These are phyloP conservation scores for Pinus albicaulis DNA, from an alignment of 75 land plant genomes.

Conservation along the genomic window DNA sequence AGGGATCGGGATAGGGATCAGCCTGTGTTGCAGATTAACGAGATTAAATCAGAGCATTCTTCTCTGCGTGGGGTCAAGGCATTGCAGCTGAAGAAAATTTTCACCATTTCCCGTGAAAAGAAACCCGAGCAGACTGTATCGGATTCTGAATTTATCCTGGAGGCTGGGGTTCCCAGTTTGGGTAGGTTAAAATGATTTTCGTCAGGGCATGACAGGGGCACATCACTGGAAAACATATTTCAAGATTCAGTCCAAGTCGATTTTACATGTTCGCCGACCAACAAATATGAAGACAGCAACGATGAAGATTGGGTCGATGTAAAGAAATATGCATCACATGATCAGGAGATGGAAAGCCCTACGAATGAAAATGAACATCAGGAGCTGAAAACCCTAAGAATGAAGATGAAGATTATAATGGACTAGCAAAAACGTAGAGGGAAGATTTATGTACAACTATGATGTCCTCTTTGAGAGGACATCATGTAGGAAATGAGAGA, in stretches of 20 bases:
- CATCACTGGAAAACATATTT: conserved; percentile 29
- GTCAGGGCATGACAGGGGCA: conserved; percentile 28
- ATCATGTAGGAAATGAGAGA: too few relatives aligned
- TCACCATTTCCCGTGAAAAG: conserved; percentile 1
- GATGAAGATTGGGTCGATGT: too few relatives aligned
- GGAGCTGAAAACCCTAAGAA: too few relatives aligned
- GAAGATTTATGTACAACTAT: too few relatives aligned
- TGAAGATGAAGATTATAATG: too few relatives aligned
- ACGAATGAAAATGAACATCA: too few relatives aligned
- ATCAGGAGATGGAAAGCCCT: too few relatives aligned
- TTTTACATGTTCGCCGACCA: too few relatives aligned
- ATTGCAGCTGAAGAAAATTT: not conserved
- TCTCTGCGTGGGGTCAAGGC: not conserved
- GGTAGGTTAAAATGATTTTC: conserved; percentile 37
- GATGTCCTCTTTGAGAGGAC: too few relatives aligned
- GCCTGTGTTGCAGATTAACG: not conserved
- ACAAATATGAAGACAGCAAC: too few relatives aligned
- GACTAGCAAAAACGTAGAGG: too few relatives aligned
- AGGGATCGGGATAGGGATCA: not conserved
- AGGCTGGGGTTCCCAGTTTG: conserved; percentile 12
- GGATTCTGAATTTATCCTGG: not conserved
- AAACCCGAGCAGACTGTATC: not conserved
- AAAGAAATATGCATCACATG: too few relatives aligned
- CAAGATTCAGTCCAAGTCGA: not conserved
- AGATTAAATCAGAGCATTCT: not conserved